Percentiles rank a stretch among this genome's conserved stretches.
Conservation (phyloP, 2,329 filamentous ascomycete genomes). For the Botrytis deweyae region DNA sequence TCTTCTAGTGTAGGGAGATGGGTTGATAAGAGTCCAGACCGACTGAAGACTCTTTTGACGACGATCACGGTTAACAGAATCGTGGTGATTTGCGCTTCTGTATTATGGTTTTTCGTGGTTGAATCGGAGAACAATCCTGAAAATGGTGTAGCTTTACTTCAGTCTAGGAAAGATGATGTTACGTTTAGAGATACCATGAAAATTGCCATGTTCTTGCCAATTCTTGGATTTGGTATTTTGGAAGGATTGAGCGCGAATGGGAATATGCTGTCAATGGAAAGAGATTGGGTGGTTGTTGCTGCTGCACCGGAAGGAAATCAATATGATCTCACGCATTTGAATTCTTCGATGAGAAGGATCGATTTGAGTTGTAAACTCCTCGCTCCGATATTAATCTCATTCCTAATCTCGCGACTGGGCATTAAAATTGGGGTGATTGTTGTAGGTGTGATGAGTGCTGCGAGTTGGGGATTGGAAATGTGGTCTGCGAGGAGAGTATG, state of each 20-base stretch:
- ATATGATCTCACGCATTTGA: conserved; percentile 47
- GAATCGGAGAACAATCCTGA: not conserved
- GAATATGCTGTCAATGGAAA: conserved; percentile 49
- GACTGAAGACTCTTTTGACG: conserved; percentile 44
- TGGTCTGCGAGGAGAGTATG: conserved; percentile 44
- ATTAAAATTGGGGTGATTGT: conserved; percentile 47
- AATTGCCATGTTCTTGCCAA: conserved; percentile 39
- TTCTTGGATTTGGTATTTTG: conserved; percentile 43
- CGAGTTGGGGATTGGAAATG: conserved; percentile 44
- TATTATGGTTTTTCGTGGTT: conserved; percentile 44
- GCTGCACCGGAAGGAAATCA: conserved; percentile 37
- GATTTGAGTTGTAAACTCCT: conserved; percentile 58
- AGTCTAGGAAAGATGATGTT: not conserved
- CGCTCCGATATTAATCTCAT: conserved; percentile 51
- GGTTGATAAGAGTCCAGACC: conserved; percentile 44
- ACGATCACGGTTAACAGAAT: conserved; percentile 46
- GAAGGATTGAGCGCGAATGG: conserved; percentile 45
- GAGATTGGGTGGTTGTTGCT: conserved; percentile 47
- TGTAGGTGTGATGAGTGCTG: conserved; percentile 47
- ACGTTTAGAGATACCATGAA: conserved; percentile 31
- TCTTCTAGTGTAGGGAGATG: conserved; percentile 45
- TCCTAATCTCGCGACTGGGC: conserved; percentile 46
- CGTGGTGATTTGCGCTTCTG: conserved; percentile 44
- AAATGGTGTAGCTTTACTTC: not conserved
- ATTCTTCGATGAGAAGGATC: conserved; percentile 56